Evolutionary conservation across 2,329 filamentous ascomycete species (phyloP).

Genomic region (Scedosporium apiospermum): DNA sequence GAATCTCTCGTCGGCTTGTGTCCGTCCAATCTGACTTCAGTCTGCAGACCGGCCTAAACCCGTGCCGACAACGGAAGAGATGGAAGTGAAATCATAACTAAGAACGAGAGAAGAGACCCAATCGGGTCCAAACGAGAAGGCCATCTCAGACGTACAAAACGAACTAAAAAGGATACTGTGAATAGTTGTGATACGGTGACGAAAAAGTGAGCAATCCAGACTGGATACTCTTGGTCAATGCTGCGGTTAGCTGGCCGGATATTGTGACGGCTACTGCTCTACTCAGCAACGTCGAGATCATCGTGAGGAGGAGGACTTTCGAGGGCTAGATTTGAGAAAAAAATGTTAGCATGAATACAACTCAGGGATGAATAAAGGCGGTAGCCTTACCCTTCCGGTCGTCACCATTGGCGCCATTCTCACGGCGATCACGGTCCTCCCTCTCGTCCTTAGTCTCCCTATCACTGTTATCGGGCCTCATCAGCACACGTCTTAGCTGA

Average conservation of each 20-base stretch:
- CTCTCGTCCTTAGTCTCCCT: slow-evolving; percentile 54
- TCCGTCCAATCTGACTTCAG: background rate
- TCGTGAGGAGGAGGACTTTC: slow-evolving; percentile 83
- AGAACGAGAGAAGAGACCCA: background rate
- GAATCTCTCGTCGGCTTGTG: background rate
- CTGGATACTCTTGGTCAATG: background rate
- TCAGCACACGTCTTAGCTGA: slow-evolving; percentile 16
- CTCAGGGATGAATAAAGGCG: slow-evolving; percentile 16
- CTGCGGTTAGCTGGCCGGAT: background rate
- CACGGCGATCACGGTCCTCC: slow-evolving; percentile 64
- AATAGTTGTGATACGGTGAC: background rate
- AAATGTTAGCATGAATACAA: slow-evolving; percentile 9
- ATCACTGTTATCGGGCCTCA: slow-evolving; percentile 27
- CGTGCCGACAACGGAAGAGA: background rate
- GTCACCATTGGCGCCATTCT: slow-evolving; percentile 73
- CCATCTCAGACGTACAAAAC: background rate
- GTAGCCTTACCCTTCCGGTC: slow-evolving; percentile 59
- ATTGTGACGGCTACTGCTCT: slow-evolving; percentile 13
- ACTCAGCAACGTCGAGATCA: slow-evolving; percentile 91
- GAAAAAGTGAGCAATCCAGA: background rate
- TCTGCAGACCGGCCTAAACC: background rate
- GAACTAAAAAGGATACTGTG: background rate
- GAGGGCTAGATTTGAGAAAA: slow-evolving; percentile 32
- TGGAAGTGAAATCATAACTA: background rate
- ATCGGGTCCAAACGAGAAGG: background rate